These are phyloP conservation scores for Pseudogymnoascus sp. DNA, from an alignment of 2,329 filamentous ascomycete genomes.

Conservation along the genomic window DNA sequence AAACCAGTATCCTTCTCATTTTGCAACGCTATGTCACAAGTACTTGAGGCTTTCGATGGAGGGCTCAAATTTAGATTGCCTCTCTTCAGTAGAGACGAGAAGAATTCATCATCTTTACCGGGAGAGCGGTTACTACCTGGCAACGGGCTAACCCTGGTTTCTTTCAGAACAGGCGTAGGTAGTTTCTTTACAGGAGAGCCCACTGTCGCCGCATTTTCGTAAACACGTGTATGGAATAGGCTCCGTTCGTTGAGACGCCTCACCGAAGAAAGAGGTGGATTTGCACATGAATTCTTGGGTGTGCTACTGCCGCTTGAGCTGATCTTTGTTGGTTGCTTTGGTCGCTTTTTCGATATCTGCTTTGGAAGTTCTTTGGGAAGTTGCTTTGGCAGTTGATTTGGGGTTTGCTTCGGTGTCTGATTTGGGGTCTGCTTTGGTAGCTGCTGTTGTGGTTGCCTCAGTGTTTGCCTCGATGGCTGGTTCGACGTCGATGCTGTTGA, in stretches of 20 bases:
- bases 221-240: background rate
- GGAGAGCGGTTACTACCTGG: background rate
- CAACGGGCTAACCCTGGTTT: background rate
- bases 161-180: background rate
- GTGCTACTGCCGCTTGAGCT: background rate
- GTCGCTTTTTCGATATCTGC: background rate
- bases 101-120: background rate
- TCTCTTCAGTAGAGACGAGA: background rate
- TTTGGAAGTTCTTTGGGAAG: background rate
- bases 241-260: background rate
- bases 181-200: background rate
- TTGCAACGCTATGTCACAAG: background rate
- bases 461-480: background rate
- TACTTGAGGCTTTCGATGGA: background rate
- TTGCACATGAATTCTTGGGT: background rate
- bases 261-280: background rate
- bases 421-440: background rate
- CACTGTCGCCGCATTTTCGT: background rate
- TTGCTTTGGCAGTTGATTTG: background rate
- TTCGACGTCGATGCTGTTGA: background rate
- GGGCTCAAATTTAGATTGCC: background rate
- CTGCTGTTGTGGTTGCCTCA: background rate
- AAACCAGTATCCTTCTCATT: background rate
- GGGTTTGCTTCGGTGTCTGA: background rate
- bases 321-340: background rate